A percentile compares a stretch with the other conserved stretches of the same genome.
Evolutionary conservation across 2,329 filamentous ascomycete genomes (phyloP).

Genomic region (Fusarium palustre): DNA sequence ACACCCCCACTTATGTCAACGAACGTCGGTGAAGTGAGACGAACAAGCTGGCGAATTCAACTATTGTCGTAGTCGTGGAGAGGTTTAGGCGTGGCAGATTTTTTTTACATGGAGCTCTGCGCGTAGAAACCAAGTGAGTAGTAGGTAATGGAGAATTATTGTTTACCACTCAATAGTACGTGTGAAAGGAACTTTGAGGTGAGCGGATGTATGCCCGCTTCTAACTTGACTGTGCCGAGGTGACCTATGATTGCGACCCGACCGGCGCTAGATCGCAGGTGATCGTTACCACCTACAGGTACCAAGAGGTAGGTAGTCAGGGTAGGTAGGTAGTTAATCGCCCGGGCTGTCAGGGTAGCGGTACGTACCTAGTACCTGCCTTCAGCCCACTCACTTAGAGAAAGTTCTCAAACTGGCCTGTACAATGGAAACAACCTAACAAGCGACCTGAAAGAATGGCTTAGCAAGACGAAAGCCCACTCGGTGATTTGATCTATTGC

Average conservation of each 20-base stretch:
- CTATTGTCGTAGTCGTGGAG: background rate
- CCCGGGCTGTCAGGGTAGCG: background rate
- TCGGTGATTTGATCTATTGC: background rate
- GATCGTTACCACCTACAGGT: background rate
- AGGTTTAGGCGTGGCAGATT: conserved; percentile 5
- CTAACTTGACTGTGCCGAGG: conserved; percentile 33
- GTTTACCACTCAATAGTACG: conserved; percentile 12
- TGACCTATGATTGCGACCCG: conserved; percentile 17
- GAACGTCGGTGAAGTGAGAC: conserved; percentile 10
- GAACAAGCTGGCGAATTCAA: background rate
- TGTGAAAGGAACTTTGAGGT: conserved; percentile 15
- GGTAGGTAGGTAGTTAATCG: too few relatives aligned
- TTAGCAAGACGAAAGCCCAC: background rate
- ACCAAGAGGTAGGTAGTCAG: too few relatives aligned
- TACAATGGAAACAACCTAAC: background rate
- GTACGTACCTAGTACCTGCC: background rate
- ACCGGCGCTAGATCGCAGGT: conserved; percentile 19
- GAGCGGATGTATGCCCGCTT: conserved; percentile 15
- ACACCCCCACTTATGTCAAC: conserved; percentile 32
- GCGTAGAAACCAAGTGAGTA: conserved; percentile 7
- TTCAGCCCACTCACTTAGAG: background rate
- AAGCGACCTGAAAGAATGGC: background rate
- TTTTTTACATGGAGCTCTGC: background rate
- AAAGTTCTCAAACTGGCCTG: background rate
- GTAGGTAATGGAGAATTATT: conserved; percentile 14